Evolutionary conservation across 495 filamentous ascomycete species (phyloP), one percentile per base, ranked within the genome.

Genomic region (Aspergillus biplanus): DNA sequence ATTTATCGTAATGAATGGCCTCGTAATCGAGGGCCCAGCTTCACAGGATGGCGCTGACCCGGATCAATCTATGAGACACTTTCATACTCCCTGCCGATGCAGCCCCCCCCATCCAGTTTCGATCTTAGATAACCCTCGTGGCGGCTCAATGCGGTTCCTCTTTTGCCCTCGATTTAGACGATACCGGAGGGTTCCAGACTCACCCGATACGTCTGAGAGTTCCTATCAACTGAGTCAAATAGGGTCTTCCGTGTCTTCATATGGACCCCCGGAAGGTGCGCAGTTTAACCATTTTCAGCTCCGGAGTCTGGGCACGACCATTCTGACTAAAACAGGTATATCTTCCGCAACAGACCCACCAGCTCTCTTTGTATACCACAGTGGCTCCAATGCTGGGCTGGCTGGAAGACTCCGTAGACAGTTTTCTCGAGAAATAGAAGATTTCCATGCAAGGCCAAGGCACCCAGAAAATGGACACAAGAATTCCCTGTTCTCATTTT

Each of bases 341-440:
- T 63, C 60, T 13, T 56, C 63, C 4, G 52, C 65, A 0, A 52
- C 48, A 12, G 65, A 67, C 1, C 33, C 62, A 49, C 56, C 47
- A 13, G 31, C 31, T 11, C 55, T 16, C 48, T 52, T 7, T 44
- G 44, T 61, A 18, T 59, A 42, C 39, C 65, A 48, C 18, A 57
- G 61, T 16, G 16, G 46, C 16, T 67, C 65, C 21, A 67, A 67
- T 1, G 48, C 48, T 16, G 69, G 67, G 32, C 52, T 80, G 33
- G 75, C 77, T 7, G 67, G 65, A 50, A 75, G 55, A 61, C 58
- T 79, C 31, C 78, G 77, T 13, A 73, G 67, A 37, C 72, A 71
- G n/a, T 71, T 80, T 57, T 80, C 76, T 12, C 64, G 68, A 61
- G 73, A 78, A 57, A 66, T 66, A 31, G 72, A 66, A 65, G 44